Base-by-base conservation (phyloP, 192 early-diverging fungal genomes). In the Glomus cerebriforme region DNA sequence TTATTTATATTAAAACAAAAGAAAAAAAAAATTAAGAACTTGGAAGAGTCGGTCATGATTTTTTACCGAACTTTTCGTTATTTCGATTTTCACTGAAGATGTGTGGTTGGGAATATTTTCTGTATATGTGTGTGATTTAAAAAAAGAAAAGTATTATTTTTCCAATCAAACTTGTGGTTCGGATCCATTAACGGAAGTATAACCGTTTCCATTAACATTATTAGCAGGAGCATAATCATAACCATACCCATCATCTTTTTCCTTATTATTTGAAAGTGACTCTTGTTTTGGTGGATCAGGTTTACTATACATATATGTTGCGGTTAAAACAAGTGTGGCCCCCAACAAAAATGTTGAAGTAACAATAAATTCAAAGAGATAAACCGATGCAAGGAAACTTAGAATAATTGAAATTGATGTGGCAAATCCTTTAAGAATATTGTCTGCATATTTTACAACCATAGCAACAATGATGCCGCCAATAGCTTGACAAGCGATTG, bases 361-460 rank as follows among this genome's bases (percentile, higher is more conserved):
- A 64, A 98, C 87, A 9, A 85, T 80, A 79, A 96, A 95, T 72
- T 90, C 91, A 71, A 99, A 99, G 17, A 96, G 79, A 74, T 89
- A 93, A 19, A 96, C 88, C 63, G 95, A 96, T 1, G 92, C 91
- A 72, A 96, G 76, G 54, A 89, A 93, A 9, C 95, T 97, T 54
- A 99, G 87, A 49, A 99, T 92, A 73, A 99, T 98, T 47, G 96
- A 95, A 69, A 99, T 92, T 71, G 93, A 95, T 7, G 97, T 98
- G 10, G 98, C 96, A 87, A 99, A 99, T n/a, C 98, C 96, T 82
- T 99, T 99, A 47, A 99, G 86, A 75, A 99, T 98, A 79, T 98
- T 99, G 81, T 99, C 97, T 0, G 98, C 97, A 82, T 96, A 98
- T 86, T 98, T 97, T 58, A 99, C 97, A 3, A 99, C 97, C 1